Base-by-base conservation (phyloP, 768 basidiomycete species). In the Leccinum subgranulosum region DNA sequence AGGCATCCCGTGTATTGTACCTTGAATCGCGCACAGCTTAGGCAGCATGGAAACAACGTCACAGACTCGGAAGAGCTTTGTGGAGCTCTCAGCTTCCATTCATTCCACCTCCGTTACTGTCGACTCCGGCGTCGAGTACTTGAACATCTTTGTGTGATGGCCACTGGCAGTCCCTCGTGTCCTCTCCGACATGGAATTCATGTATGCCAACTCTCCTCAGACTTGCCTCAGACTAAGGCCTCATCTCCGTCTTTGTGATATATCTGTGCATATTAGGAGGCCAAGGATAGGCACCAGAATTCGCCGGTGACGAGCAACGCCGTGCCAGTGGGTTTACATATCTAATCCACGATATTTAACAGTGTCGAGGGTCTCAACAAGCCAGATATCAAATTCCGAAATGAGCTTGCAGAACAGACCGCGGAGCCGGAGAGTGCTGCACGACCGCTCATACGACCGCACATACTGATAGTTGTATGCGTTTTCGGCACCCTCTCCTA, bases 171-270 rank as follows among this genome's bases (percentile, higher is more conserved):
- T 54, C 54, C 34, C 61, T 23, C 70, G 60, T 11, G n/a, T n/a
- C n/a, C n/a, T 45, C 23, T 21, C 34, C 59, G 69, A 71, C 67
- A 25, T 36, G 14, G 19, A 57, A 74, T 72, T 71, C 60, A 74
- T 74, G 74, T 69, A 48, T 3, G 15, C 14, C n/a, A 71, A 72
- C 69, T 62, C 52, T 59, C 65, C 60, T 51, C 41, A 46, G 28
- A 43, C 28, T 31, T 23, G 23, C 23, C 1, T 23, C 23, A 23
- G 23, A 23, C 23, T 23, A 23, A 23, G 23, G 23, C 23, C 23
- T 23, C 33, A 68, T 68, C 63, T 61, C 67, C 67, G 67, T 65
- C 49, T 27, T 31, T 47, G 58, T 43, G 41, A 43, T 43, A 19
- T 19, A 43, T 60, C 52, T 53, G 34, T 25, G 28, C 49, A 21